Evolutionary conservation across 2,329 filamentous ascomycete species (phyloP), one percentile per base, ranked within the genome.

Genomic region (Aspergillus novoparasiticus): DNA sequence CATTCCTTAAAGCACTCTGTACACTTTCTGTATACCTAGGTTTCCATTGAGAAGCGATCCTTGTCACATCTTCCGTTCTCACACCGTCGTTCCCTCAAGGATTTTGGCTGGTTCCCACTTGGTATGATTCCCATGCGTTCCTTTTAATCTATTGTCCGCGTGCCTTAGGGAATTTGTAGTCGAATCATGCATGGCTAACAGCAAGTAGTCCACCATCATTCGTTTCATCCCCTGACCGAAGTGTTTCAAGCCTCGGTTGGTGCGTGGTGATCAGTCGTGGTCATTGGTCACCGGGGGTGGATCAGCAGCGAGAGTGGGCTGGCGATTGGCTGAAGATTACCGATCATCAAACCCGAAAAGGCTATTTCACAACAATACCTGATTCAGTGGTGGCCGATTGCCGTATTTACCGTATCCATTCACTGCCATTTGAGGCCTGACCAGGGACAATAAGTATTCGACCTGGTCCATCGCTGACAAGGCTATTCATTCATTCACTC

Each of bases 221-320:
- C 54, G 62, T 61, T 64, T 64, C 62, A 64, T 43, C 59, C 62
- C 62, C 59, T 58, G 59, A 54, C 14, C 54, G 34, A 55, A 48
- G 54, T 56, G 62, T 64, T 64, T 64, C 62, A 64, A 54, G 50
- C 59, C 32, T 58, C 34, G 41, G 30, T 30, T 39, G 48, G 26
- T 26, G 41, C 41, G 54, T 55, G 55, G 59, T 34, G 32, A 56
- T 39, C 6, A 48, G 32, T 32, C 23, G 34, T 32, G 46, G 30
- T 60, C 30, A 64, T 64, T 64, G 62, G 62, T 46, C n/a, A 19
- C 16, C 11, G 3, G 32, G 48, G 12, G 58, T 41, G 54, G 32
- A 58, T 58, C 54, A 28, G 19, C 55, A 50, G 23, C 16, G 4
- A 11, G 30, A 57, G 30, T 39, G 30, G 6, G n/a, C 26, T 39